phyloP scores from a whole-genome alignment of 306 rosid genomes.

The Betula pendula region DNA sequence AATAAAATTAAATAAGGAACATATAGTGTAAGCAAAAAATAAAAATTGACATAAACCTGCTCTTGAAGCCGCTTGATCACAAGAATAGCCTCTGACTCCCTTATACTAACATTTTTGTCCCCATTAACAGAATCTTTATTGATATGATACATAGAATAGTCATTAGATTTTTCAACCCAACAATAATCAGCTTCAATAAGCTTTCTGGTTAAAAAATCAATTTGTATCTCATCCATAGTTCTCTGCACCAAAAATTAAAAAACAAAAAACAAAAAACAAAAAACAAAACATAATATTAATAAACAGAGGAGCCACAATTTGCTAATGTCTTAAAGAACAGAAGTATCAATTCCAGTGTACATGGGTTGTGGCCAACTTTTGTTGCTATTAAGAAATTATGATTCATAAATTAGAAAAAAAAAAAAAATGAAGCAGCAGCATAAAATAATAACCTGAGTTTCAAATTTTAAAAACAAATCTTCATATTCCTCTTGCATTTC shows the following conservation, averaged over 20 bases:
- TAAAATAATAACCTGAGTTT: conserved; percentile 57
- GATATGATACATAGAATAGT: conserved; percentile 35
- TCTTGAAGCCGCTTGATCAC: conserved; percentile 89
- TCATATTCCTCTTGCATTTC: conserved; percentile 70
- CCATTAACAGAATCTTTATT: conserved; percentile 30
- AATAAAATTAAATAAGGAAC: conserved; percentile 11
- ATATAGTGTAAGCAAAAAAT: not conserved
- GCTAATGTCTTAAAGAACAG: not conserved
- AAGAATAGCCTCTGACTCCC: conserved; percentile 70
- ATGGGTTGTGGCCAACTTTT: not conserved
- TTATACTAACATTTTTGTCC: conserved; percentile 45
- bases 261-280: not conserved
- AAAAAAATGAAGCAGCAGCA: conserved; percentile 22
- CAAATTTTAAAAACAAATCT: conserved; percentile 60
- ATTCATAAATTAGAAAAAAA: not conserved
- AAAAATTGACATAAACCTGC: conserved; percentile 46
- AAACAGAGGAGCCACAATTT: not conserved
- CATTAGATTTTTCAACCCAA: conserved; percentile 31
- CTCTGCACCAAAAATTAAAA: conserved; percentile 49
- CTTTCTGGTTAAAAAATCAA: conserved; percentile 60
- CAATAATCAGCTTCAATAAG: conserved; percentile 43
- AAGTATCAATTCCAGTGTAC: not conserved
- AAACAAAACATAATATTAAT: not conserved
- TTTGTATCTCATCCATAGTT: conserved; percentile 64
- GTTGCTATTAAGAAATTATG: not conserved